A percentile compares a stretch with the other conserved stretches of the same genome.
Evolutionary conservation across 2,329 filamentous ascomycete species (phyloP).

Genomic region (Trichoderma sp.): DNA sequence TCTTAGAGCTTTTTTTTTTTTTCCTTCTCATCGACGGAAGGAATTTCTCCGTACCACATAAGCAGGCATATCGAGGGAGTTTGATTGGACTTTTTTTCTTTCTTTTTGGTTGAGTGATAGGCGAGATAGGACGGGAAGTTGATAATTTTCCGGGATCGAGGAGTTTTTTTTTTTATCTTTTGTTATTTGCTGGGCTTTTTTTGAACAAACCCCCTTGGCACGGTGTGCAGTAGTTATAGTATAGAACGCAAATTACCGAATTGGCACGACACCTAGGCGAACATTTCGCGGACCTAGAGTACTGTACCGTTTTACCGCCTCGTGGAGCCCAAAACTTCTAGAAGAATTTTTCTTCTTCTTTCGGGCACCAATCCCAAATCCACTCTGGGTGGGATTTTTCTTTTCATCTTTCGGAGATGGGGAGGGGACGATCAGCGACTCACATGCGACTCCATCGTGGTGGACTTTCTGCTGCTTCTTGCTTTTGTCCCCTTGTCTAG

Average conservation of each 20-base stretch:
- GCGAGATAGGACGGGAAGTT: neutral
- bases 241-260: too few species aligned
- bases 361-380: neutral
- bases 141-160: neutral
- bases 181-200: too few species aligned
- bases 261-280: neutral
- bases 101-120: neutral
- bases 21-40: neutral
- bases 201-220: too few species aligned
- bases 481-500: neutral
- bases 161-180: neutral
- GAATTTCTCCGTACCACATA: neutral
- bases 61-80: neutral
- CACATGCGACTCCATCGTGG: neutral
- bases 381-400: neutral
- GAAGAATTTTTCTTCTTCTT: neutral
- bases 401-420: neutral
- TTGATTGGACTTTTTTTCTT: neutral
- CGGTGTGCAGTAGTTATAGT: too few species aligned
- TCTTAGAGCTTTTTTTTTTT: too few species aligned
- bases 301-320: too few species aligned
- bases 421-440: neutral
- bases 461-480: neutral
- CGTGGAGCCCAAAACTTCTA: neutral
- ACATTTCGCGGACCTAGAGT: too few species aligned